phyloP scores from a whole-genome alignment of 495 filamentous ascomycete genomes.

The Daldinia concentrica region DNA sequence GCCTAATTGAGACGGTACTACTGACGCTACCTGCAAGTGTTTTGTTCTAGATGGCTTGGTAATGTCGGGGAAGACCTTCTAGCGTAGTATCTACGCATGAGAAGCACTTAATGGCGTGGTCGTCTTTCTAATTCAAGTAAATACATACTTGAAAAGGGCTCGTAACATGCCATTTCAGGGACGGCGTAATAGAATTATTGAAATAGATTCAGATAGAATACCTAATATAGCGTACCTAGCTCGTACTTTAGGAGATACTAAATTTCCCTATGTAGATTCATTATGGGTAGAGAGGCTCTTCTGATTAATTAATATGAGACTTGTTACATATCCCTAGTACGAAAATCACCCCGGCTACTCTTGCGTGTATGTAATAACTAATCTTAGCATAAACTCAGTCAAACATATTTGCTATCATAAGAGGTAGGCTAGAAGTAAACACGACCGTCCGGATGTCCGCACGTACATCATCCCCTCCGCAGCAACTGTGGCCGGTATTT shows the following conservation, averaged over 20 bases:
- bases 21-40: neutral
- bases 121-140: neutral
- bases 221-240: too few species aligned
- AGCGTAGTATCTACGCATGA: neutral
- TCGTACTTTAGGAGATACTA: too few species aligned
- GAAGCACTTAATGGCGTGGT: neutral
- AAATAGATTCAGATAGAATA: too few species aligned
- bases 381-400: neutral
- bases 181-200: too few species aligned
- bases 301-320: neutral
- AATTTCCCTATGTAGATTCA: neutral
- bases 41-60: neutral
- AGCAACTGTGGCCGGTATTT: neutral
- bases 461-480: neutral
- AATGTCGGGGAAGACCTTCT: neutral
- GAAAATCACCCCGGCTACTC: neutral
- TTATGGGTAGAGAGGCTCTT: neutral
- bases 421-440: neutral
- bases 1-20: neutral
- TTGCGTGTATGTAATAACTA: neutral
- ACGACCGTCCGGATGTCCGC: neutral
- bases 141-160: too few species aligned
- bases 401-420: neutral
- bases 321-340: neutral
- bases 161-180: too few species aligned